Evolutionary conservation across 2,329 filamentous ascomycete genomes (phyloP), one percentile per base, ranked within the genome.

Genomic region (Calonectria honghensis): DNA sequence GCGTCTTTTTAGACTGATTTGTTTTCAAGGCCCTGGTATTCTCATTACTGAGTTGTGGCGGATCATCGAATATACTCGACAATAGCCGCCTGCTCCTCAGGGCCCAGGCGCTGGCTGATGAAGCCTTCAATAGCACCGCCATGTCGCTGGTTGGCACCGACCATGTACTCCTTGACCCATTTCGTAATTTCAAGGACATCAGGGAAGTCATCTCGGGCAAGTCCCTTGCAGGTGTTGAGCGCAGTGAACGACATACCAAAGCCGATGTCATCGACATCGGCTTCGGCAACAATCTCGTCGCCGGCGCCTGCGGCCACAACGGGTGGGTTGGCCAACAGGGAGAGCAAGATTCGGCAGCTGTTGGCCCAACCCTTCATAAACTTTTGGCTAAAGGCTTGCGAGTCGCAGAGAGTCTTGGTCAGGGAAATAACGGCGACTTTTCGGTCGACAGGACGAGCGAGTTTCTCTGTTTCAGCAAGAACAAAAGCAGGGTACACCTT

Each of bases 171-270:
- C 71, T 94, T 87, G 31, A 98, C 96, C 96, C 96, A 99, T 83
- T 94, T 94, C 68, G 95, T 88, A 74, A 96, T 94, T 70, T 96
- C 93, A 6, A 91, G 90, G 18, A 98, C 92, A 75, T 98, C 94
- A 0, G 96, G 94, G 88, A 96, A 98, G 27, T 96, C 94, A 83
- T 98, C 97, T 67, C 89, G 90, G 1, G 91, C 87, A 5, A 91
- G 88, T 73, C 93, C 93, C 84, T 94, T 95, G 87, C 96, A 97
- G 0, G 96, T 98, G 87, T 96, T 98, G 76, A 99, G 90, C 39
- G 95, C 93, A 0, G 97, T 98, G 86, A 98, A 99, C 11, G 96
- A 96, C 77, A 98, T 93, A 32, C 97, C 97, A 82, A 99, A 99
- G 35, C 95, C 94, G 78, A 98, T 93, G 83, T 99, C 97, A 81